Base-by-base conservation (phyloP, 805 yeast species). In the Yarrowia divulgata region DNA sequence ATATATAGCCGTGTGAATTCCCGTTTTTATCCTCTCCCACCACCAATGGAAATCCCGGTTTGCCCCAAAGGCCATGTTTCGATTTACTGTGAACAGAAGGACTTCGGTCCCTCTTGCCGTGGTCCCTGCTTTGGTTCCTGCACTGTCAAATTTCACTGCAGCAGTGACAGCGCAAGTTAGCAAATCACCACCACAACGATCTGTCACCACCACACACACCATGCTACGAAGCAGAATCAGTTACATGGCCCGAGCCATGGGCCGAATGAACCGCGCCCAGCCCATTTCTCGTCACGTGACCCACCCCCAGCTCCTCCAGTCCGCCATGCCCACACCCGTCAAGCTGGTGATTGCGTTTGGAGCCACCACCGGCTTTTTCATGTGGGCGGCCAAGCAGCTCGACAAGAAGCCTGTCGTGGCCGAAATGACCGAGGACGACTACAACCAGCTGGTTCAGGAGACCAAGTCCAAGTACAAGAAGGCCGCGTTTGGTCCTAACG, bases 401-500 rank as follows among this genome's bases (percentile, higher is more conserved):
- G 76, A 75, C 62, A 73, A 74, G 50, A 76, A 75, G 71, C 72
- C 73, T 35, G 74, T 73, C 13, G 74, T 69, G 57, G 69, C 71
- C 29, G 73, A 72, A 45, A 49, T 79, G 63, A 69, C 76, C 43
- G 79, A 75, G 70, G 75, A 71, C 29, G 78, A 78, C 54, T 83
- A 79, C 82, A 74, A 75, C 69, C 43, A 67, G 34, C 62, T 73
- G 50, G 87, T 78, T 74, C 81, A 77, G 42, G 34, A 54, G 23
- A 58, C 71, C 67, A 66, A 69, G 40, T 19, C 54, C 63, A 52
- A 67, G 67, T 72, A 70, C 63, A 70, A 72, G 48, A 49, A 68
- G 58, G 71, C 76, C 14, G 87, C 89, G 0, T 90, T 90, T 76
- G 80, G 84, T 10, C 83, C 84, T 1, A 86, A 87, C 48, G 88